Evolutionary conservation across 1,139 yeast species (phyloP).

Genomic region (Hyphopichia buzzinii): DNA sequence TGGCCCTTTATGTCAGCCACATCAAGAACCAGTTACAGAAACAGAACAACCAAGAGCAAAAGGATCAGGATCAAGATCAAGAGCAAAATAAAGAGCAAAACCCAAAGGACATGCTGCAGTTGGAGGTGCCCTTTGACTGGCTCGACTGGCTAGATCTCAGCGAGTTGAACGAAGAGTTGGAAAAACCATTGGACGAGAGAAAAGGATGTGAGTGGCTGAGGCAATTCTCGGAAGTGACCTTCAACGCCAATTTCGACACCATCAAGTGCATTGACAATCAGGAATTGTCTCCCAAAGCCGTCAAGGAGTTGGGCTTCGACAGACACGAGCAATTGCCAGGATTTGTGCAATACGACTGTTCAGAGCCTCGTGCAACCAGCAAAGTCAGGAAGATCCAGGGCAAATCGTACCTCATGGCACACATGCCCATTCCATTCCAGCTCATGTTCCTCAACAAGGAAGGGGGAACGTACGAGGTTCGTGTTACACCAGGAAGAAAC

Average conservation of each 20-base stretch:
- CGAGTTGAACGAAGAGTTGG: conserved; percentile 16
- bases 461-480: conserved; percentile 27
- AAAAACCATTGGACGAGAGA: conserved; percentile 13
- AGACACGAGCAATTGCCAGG: conserved; percentile 25
- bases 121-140: conserved; percentile 29
- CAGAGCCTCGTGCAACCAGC: conserved; percentile 17
- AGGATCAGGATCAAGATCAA: conserved; percentile 1
- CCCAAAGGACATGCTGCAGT: conserved; percentile 7
- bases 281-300: conserved; percentile 17
- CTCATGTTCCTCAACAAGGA: conserved; percentile 22
- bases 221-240: conserved; percentile 8
- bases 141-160: conserved; percentile 28
- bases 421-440: conserved; percentile 23
- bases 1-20: conserved; percentile 31
- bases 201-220: conserved; percentile 12
- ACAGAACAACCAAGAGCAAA: conserved; percentile 6
- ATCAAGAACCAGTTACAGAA: conserved; percentile 13
- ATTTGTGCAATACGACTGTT: conserved; percentile 14
- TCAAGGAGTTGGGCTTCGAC: conserved; percentile 19
- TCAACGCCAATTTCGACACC: conserved; percentile 8
- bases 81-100: conserved; percentile 10
- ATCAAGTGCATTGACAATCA: conserved; percentile 19
- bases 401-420: conserved; percentile 22
- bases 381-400: conserved; percentile 25
- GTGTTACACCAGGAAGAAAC: conserved; percentile 14